Evolutionary conservation across 148 eudicot genomes (phyloP), one percentile per base, ranked within the genome.

Genomic region (Chenopodium suecicum): DNA sequence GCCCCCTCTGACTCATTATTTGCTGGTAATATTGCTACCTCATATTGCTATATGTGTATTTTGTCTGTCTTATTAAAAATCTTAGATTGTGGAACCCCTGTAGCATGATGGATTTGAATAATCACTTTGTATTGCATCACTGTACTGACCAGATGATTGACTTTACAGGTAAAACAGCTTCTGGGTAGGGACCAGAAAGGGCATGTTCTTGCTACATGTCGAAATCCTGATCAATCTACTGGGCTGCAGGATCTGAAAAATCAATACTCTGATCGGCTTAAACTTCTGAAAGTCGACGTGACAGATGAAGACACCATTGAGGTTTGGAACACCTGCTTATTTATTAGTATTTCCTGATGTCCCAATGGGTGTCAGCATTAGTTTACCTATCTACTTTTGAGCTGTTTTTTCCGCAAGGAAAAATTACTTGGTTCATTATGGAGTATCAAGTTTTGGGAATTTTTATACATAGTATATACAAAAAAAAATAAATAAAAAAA

Each of bases 121-220:
- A 4, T 50, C 25, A 62, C 23, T 22, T 31, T 66, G 11, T 27
- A 14, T 34, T 46, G 64, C 34, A 10, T 73, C 60, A 54, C 14
- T 56, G 25, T 68, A 37, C 65, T 75, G 11, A 4, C 47, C 65
- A 52, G 4, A 34, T 78, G 71, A 56, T 72, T 74, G 60, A 60
- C 48, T 73, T 73, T 70, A 23, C 81, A 95, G 99, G 99, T 90
- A 44, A 96, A 86, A 78, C 98, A 96, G 50, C 88, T 96, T 86
- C 82, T 96, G 83, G 93, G 90, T 86, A 89, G 83, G 79, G 90
- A 90, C 81, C 86, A 86, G 66, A 85, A 85, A 70, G 97, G 94
- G 56, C 90, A 88, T 47, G 94, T 96, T 58, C 75, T 96, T 58
- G 99, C 98, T 46, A 91, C 99, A 54, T 95, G 99, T 75, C 97